A percentile compares a stretch with the other conserved stretches of the same genome.
These are phyloP conservation scores for Penicillium subrubescens DNA, from an alignment of 495 filamentous ascomycete genomes.

Conservation along the genomic window DNA sequence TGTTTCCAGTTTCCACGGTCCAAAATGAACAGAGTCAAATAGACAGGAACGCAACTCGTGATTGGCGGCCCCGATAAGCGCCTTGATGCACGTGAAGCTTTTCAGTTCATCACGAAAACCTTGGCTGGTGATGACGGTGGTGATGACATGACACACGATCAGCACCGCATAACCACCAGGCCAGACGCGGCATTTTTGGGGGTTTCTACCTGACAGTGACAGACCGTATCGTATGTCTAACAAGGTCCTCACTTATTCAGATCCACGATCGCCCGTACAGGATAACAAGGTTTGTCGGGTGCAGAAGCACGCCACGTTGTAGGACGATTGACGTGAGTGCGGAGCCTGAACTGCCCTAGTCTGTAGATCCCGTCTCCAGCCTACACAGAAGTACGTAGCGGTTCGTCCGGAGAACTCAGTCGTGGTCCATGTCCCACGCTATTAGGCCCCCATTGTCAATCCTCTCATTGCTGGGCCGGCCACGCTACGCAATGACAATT, in stretches of 20 bases:
- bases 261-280: neutral
- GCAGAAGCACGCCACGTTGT: constrained; percentile 6
- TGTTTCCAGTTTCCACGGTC: neutral
- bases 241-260: neutral
- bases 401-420: neutral
- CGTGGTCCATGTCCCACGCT: neutral
- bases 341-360: neutral
- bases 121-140: neutral
- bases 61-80: constrained; percentile 22
- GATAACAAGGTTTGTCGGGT: constrained; percentile 5
- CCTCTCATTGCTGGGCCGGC: neutral
- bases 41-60: constrained; percentile 6
- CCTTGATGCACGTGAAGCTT: constrained; percentile 27
- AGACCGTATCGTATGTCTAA: too few species aligned
- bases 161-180: neutral
- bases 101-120: constrained; percentile 1
- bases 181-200: constrained; percentile 4
- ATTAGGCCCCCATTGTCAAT: neutral
- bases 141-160: neutral
- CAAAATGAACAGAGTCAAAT: neutral
- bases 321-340: constrained; percentile 1
- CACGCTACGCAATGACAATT: neutral
- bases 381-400: neutral
- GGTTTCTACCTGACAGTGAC: neutral
- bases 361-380: neutral